A percentile compares a stretch with the other conserved stretches of the same genome.
Evolutionary conservation across 139 green algal genomes (phyloP).

Genomic region (Chlamydomonas sp.): DNA sequence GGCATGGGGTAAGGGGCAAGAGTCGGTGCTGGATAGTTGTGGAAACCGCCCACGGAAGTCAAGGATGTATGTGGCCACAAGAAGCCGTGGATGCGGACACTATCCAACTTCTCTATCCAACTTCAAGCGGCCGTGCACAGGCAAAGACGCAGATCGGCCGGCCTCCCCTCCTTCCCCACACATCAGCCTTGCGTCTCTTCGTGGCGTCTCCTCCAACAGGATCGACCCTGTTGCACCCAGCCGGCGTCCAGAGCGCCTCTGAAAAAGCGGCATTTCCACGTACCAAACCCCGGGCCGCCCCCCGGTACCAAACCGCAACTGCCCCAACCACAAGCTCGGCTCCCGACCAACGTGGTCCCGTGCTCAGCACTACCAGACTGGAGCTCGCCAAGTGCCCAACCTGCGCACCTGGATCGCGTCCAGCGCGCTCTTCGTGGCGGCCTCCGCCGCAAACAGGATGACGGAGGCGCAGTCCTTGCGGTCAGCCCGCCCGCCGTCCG

Average conservation of each 20-base stretch:
- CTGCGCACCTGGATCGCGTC: slow-evolving; percentile 85
- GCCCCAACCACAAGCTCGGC: too few species aligned
- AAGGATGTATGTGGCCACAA: not conserved
- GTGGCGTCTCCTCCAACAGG: too few species aligned
- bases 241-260: too few species aligned
- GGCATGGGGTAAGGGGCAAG: not conserved
- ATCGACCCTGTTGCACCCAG: too few species aligned
- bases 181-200: too few species aligned
- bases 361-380: not conserved
- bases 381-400: not conserved
- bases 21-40: not conserved
- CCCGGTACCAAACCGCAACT: too few species aligned
- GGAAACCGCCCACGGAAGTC: not conserved
- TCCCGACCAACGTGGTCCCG: not conserved
- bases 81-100: not conserved
- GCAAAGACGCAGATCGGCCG: too few species aligned
- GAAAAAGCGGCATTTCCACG: too few species aligned
- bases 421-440: slow-evolving; percentile 83
- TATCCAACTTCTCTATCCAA: too few species aligned
- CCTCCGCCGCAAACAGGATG: slow-evolving; percentile 90
- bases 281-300: too few species aligned
- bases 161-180: too few species aligned
- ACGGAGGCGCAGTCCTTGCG: slow-evolving; percentile 88
- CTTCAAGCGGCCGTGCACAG: too few species aligned
- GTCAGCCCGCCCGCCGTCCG: slow-evolving; percentile 33